phyloP scores from a whole-genome alignment of 1,284 basidiomycete genomes.

The Sphaerobolus stellatus region DNA sequence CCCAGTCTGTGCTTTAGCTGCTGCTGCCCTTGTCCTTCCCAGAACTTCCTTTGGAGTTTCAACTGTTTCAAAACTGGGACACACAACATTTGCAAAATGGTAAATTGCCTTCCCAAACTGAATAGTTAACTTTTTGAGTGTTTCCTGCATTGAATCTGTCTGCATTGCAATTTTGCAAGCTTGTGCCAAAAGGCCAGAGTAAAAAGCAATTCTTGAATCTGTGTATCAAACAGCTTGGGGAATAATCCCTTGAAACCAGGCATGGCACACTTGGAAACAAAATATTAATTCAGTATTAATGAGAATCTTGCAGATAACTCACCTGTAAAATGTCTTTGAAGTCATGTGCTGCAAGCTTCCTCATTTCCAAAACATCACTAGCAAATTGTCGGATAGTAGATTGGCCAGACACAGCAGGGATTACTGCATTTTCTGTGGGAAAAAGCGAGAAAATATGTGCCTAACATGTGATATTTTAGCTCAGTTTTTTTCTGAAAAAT shows the following conservation, averaged over 20 bases:
- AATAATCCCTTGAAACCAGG: constrained; percentile 32
- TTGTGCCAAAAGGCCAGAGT: constrained; percentile 26
- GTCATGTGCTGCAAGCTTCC: constrained; percentile 27
- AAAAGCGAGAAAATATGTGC: too few relatives aligned
- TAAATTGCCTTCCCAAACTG: constrained; percentile 18
- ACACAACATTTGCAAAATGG: constrained; percentile 18
- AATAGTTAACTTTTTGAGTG: constrained; percentile 18
- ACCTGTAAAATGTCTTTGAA: constrained; percentile 32
- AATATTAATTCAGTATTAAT: background rate
- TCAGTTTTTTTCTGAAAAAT: too few relatives aligned
- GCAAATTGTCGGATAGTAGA: constrained; percentile 25
- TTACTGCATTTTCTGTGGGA: too few relatives aligned
- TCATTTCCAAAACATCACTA: constrained; percentile 25
- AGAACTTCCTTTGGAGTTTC: constrained; percentile 32
- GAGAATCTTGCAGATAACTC: background rate
- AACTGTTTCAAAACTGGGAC: constrained; percentile 21
- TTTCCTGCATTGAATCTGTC: constrained; percentile 22
- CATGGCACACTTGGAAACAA: constrained; percentile 26
- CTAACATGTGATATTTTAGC: too few relatives aligned
- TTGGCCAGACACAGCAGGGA: too few relatives aligned
- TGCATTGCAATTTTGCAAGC: constrained; percentile 32
- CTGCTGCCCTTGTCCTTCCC: background rate
- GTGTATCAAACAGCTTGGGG: constrained; percentile 18
- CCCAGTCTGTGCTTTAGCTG: background rate
- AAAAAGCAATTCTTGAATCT: constrained; percentile 24